Conservation (phyloP, 352 stramenopile species). For the Pythium inflatum region DNA sequence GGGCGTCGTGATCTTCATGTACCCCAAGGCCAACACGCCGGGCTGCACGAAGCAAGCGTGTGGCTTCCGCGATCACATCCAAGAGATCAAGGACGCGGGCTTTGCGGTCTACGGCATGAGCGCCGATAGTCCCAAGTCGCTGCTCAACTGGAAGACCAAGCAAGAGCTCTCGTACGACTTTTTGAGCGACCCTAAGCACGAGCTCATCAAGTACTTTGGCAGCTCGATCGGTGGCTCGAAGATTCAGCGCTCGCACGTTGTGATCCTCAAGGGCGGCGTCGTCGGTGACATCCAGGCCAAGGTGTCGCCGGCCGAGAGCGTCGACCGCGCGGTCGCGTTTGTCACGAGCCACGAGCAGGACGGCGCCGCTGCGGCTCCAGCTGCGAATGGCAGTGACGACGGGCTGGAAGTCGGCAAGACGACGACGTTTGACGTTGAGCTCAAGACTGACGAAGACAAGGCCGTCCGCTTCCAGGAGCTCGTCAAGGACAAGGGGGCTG, state of each 20-base stretch:
- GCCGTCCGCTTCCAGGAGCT: constrained; percentile 70
- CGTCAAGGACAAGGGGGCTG: constrained; percentile 71
- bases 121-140: constrained; percentile 69
- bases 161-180: constrained; percentile 80
- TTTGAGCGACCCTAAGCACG: constrained; percentile 78
- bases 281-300: constrained; percentile 81
- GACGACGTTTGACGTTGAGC: constrained; percentile 62
- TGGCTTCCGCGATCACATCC: constrained; percentile 86
- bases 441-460: constrained; percentile 66
- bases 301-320: constrained; percentile 75
- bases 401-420: constrained; percentile 51
- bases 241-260: constrained; percentile 83
- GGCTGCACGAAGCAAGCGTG: constrained; percentile 90
- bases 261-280: constrained; percentile 79
- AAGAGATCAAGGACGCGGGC: constrained; percentile 79
- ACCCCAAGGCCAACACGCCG: constrained; percentile 82
- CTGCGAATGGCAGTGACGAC: background rate
- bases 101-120: constrained; percentile 84
- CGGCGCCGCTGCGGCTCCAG: background rate
- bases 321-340: constrained; percentile 74
- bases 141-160: constrained; percentile 83
- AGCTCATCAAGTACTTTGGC: constrained; percentile 88
- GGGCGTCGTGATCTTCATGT: constrained; percentile 91
- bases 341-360: constrained; percentile 54
- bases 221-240: constrained; percentile 79